Base-by-base conservation (phyloP, 495 filamentous ascomycete species). In the Apodospora peruviana region DNA sequence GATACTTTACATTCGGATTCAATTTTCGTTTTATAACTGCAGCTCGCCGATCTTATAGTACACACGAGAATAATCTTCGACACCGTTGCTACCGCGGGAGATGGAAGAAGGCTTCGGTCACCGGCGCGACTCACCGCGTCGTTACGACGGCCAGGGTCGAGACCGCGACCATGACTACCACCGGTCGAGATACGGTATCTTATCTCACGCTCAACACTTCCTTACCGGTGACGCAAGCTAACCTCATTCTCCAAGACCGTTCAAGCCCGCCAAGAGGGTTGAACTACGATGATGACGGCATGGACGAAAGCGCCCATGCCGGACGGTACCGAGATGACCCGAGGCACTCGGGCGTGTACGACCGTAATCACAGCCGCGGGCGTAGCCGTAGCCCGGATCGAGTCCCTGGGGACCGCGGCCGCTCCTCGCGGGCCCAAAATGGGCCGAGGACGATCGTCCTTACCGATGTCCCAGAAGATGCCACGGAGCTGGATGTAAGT, bases 181-280 rank as follows among this genome's bases (percentile, higher is more conserved):
- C 43, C 61, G 67, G 55, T 67, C 70, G 67, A 68, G 67, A 67
- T 70, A 75, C 61, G 72, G 73, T 76, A 73, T 48, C 47, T 42
- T 47, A 45, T 48, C 48, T 52, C 29, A 17, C 29, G 38, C n/a
- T 44, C 44, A 19, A 37, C 57, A 21, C 21, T 2, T 12, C 43
- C n/a, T 5, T 39, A 4, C 20, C 20, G 21, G 23, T 47, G 41
- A 54, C 50, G 44, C 49, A 47, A 45, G 35, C 64, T 66, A 65
- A 66, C 64, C 47, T 55, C 40, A 42, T 43, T 21, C 38, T 42
- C 43, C 54, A 61, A 60, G 61, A 60, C 47, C 39, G 41, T 42
- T 48, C 23, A 29, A 43, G 39, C 39, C 51, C 59, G 22, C 45
- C 54, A 23, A 52, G 61, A 46, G 45, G 51, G 38, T 50, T 66